A percentile compares a stretch with the other conserved stretches of the same genome.
These are phyloP conservation scores for Erodium maritimum DNA, from an alignment of 345 rosid species.

Conservation along the genomic window DNA sequence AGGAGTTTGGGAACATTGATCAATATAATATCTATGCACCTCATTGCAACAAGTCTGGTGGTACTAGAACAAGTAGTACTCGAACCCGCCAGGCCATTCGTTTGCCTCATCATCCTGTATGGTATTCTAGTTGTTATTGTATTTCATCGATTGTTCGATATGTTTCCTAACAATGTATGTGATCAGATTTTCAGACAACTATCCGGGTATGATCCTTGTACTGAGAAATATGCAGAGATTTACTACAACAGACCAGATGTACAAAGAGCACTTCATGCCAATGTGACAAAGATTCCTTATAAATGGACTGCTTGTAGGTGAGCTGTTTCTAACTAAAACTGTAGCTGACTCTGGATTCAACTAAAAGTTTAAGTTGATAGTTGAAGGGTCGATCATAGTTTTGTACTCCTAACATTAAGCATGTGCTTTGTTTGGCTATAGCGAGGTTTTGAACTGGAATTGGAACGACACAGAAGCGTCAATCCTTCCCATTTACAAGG, in stretches of 20 bases:
- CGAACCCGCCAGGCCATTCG: slow-evolving; percentile 31
- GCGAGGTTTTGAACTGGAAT: slow-evolving; percentile 77
- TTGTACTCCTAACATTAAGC: too few relatives aligned
- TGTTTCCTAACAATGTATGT: background rate
- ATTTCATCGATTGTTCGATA: background rate
- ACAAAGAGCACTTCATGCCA: slow-evolving; percentile 83
- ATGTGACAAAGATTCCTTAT: slow-evolving; percentile 55
- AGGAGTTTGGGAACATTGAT: slow-evolving; percentile 90
- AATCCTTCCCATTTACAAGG: slow-evolving; percentile 66
- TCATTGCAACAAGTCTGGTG: slow-evolving; percentile 81
- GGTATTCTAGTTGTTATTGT: too few relatives aligned
- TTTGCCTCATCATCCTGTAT: slow-evolving; percentile 48
- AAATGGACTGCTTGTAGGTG: slow-evolving; percentile 99
- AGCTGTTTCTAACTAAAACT: background rate
- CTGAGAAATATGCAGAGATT: slow-evolving; percentile 86
- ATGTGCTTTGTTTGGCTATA: slow-evolving; percentile 12
- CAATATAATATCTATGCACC: slow-evolving; percentile 90
- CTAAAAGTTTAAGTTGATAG: too few relatives aligned
- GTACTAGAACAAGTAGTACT: slow-evolving; percentile 18
- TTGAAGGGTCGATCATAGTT: too few relatives aligned
- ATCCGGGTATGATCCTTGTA: slow-evolving; percentile 96
- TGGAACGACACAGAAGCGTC: slow-evolving; percentile 89
- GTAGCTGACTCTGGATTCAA: too few relatives aligned
- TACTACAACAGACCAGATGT: slow-evolving; percentile 90
- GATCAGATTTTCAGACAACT: slow-evolving; percentile 42